Conservation (phyloP, 1,139 yeast species). For the Yamadazyma blattariae region DNA sequence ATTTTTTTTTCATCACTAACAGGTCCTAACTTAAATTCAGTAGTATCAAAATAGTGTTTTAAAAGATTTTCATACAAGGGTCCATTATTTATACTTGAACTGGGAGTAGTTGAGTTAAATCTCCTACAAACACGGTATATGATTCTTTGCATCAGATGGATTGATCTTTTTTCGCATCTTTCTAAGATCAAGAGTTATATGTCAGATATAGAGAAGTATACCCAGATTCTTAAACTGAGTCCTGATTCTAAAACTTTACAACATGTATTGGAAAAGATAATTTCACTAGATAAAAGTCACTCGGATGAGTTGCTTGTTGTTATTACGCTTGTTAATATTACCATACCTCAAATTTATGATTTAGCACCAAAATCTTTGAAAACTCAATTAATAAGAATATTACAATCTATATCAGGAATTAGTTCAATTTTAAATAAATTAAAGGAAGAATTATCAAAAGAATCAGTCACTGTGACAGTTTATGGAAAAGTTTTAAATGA, state of each 20-base stretch:
- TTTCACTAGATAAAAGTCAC: too few relatives aligned
- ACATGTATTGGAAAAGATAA: neutral
- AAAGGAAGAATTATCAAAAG: neutral
- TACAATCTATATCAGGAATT: slow-evolving; percentile 9
- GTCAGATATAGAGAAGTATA: neutral
- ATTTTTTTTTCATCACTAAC: slow-evolving; percentile 15
- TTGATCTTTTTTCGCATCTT: slow-evolving; percentile 1
- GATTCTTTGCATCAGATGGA: neutral
- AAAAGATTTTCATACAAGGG: too few relatives aligned
- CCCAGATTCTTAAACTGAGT: slow-evolving; percentile 16
- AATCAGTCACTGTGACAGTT: neutral
- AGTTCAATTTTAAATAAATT: slow-evolving; percentile 9
- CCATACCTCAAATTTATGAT: slow-evolving; percentile 9
- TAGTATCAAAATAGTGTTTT: slow-evolving; percentile 16
- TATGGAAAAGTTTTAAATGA: slow-evolving; percentile 13
- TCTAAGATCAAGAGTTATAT: too few relatives aligned
- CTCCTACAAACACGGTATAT: neutral
- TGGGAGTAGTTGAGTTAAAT: neutral
- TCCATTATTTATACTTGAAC: too few relatives aligned
- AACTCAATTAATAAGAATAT: slow-evolving; percentile 1
- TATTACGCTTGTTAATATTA: slow-evolving; percentile 22
- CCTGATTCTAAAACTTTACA: slow-evolving; percentile 14
- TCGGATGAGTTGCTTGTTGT: slow-evolving; percentile 13
- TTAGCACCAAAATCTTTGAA: neutral
- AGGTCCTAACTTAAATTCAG: slow-evolving; percentile 18